Base-by-base conservation (phyloP, 805 yeast genomes). In the Starmerella gropengiesseri region DNA sequence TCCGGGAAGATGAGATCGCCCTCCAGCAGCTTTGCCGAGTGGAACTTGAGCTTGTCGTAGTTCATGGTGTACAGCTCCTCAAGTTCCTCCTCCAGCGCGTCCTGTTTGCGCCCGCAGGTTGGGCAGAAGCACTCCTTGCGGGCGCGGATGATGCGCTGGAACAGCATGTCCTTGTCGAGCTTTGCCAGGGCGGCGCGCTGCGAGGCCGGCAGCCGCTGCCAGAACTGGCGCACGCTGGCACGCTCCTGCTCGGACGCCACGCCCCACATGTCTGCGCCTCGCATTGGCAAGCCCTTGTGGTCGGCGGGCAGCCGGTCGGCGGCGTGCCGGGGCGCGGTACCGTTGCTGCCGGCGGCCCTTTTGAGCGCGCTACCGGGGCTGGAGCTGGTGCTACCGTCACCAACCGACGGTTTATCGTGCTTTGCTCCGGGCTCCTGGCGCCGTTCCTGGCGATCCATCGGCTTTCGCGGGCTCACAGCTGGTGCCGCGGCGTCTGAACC, bases 61-160 rank as follows among this genome's bases (percentile, higher is more conserved):
- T 78, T 76, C 14, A 75, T 74, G 48, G 79, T 79, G 56, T 81
- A 84, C 6, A 83, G 71, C 43, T 72, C 73, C 53, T 78, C 85
- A 54, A 86, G 68, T 57, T 83, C 94, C 51, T 74, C 77, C 55
- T 81, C 91, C 49, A 84, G 72, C 13, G 83, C 75, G 39, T 66
- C 61, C 54, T 78, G 75, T 51, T 81, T 78, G 35, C 82, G 71
- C 2, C 87, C 89, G 63, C 95, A 87, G 16, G 75, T 75, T 4
- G 77, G 65, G 58, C 95, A 87, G 45, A 74, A 70, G 58, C 95
- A 86, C 21, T 60, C 59, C 20, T 66, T 63, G 48, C 69, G 67
- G 55, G 75, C 78, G 76, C 46, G 70, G 47, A 71, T 73, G 59
- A 84, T 73, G 32, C 75, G 69, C 37, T 71, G 72, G 61, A 81